Conservation (phyloP, 2,329 filamentous ascomycete species). For the Leptosphaerulina australis region DNA sequence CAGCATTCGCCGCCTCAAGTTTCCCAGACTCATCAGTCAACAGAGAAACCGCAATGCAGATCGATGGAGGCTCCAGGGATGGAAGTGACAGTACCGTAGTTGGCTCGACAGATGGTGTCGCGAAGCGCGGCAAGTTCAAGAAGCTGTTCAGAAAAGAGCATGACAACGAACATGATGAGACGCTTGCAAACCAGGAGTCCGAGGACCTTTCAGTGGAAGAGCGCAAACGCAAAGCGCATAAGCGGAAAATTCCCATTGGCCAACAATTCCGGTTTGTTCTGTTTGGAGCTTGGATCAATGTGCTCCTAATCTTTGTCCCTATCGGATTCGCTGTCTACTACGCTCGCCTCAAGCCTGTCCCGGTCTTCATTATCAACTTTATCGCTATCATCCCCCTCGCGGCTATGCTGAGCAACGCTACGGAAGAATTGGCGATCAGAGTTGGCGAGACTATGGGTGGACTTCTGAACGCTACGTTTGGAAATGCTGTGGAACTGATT, state of each 20-base stretch:
- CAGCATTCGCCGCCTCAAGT: slow-evolving; percentile 18
- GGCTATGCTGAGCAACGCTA: slow-evolving; percentile 83
- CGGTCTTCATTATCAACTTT: slow-evolving; percentile 86
- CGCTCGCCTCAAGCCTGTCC: slow-evolving; percentile 48
- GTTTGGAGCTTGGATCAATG: slow-evolving; percentile 84
- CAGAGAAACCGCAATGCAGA: slow-evolving; percentile 12
- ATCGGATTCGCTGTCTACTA: slow-evolving; percentile 77
- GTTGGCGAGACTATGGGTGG: slow-evolving; percentile 84
- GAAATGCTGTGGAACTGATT: slow-evolving; percentile 88
- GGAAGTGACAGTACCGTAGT: slow-evolving; percentile 34
- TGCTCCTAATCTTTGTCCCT: slow-evolving; percentile 78
- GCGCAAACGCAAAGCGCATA: slow-evolving; percentile 38
- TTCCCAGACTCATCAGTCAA: slow-evolving; percentile 17
- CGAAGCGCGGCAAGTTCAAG: slow-evolving; percentile 41
- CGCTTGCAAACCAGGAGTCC: slow-evolving; percentile 26
- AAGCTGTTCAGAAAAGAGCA: slow-evolving; percentile 38
- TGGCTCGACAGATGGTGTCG: slow-evolving; percentile 23
- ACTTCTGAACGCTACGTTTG: slow-evolving; percentile 88
- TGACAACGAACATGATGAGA: slow-evolving; percentile 24
- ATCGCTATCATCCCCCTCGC: slow-evolving; percentile 91
- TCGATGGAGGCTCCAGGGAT: slow-evolving; percentile 25
- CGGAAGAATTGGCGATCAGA: slow-evolving; percentile 83
- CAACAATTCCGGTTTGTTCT: slow-evolving; percentile 73
- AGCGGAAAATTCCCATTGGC: slow-evolving; percentile 45
- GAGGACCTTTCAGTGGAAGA: slow-evolving; percentile 40